Base-by-base conservation (phyloP, 257 asterid species). In the Asclepias syriaca region DNA sequence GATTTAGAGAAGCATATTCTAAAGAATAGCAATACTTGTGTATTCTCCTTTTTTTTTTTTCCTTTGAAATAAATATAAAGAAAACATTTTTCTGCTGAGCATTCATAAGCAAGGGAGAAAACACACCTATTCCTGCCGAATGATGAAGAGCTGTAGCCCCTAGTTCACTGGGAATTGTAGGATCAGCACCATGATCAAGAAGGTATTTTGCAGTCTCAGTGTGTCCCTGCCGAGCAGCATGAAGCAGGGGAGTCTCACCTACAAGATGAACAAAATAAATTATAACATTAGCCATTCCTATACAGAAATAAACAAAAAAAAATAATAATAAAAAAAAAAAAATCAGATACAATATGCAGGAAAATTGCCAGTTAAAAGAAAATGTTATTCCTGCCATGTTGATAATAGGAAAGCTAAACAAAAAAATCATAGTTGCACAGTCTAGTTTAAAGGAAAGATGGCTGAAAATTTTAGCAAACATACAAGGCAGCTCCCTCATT, bases 221-320 rank as follows among this genome's bases (percentile, higher is more conserved):
- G 72, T 95, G 97, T 53, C 96, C 98, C 82, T 86, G 96, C 68
- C 97, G 77, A 51, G 99, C 93, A 82, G 98, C 96, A 65, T 95
- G 99, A 58, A 79, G 77, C 49, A 95, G 88, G 69, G 99, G 95
- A 73, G 98, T 92, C 75, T 95, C 99, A 39, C 97, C 99, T 94
- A 78, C 70, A 69, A 32, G 71, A 50, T 39, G 69, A 49, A 63
- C 48, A 19, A 75, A 46, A 16, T 5, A 70, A 49, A 63, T 49
- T 2, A 37, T 34, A 34, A 43, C n/a, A 37, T 63, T 8, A 63
- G 11, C 0, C 15, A 61, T 7, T 64, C 15, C 9, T 37, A 37
- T 15, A 37, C 68, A 37, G 15, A 2, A 18, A 64, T 39, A 37
- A 63, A 19, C 16, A 7, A 43, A 43, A 43, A 43, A 43, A 5